A percentile compares a stretch with the other conserved stretches of the same genome.
Evolutionary conservation across 805 yeast species (phyloP).

Genomic region (Zygosaccharomyces pseudorouxii): DNA sequence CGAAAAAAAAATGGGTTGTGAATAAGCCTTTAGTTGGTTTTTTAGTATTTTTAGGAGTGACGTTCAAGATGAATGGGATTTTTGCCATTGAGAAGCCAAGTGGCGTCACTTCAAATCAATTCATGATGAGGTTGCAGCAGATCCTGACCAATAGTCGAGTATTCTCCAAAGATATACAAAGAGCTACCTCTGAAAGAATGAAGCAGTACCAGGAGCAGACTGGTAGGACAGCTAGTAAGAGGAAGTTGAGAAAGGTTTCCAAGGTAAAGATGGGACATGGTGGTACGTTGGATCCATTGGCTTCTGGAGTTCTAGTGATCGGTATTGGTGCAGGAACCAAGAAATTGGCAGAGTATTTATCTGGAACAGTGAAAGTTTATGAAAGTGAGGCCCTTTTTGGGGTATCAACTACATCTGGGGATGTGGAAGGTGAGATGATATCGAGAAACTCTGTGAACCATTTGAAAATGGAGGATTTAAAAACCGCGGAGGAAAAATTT

Average conservation of each 20-base stretch:
- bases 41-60: background rate
- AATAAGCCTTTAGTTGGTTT: background rate
- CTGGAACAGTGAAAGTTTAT: slow-evolving; percentile 72
- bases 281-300: slow-evolving; percentile 93
- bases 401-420: slow-evolving; percentile 89
- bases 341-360: slow-evolving; percentile 62
- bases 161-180: slow-evolving; percentile 51
- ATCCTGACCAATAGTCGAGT: slow-evolving; percentile 55
- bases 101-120: slow-evolving; percentile 75
- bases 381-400: slow-evolving; percentile 85
- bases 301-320: slow-evolving; percentile 87
- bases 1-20: background rate
- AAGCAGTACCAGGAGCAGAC: slow-evolving; percentile 37
- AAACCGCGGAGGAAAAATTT: slow-evolving; percentile 53
- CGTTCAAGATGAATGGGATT: slow-evolving; percentile 72
- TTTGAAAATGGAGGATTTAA: slow-evolving; percentile 50
- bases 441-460: slow-evolving; percentile 53
- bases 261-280: slow-evolving; percentile 96
- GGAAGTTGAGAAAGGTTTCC: slow-evolving; percentile 44
- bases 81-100: slow-evolving; percentile 89
- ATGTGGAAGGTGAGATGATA: slow-evolving; percentile 78
- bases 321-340: slow-evolving; percentile 96
- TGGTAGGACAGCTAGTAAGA: slow-evolving; percentile 46
- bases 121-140: slow-evolving; percentile 61
- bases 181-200: slow-evolving; percentile 45